Evolutionary conservation across 352 stramenopile genomes (phyloP), one percentile per base, ranked within the genome.

Genomic region (Phytophthora podocarpi): DNA sequence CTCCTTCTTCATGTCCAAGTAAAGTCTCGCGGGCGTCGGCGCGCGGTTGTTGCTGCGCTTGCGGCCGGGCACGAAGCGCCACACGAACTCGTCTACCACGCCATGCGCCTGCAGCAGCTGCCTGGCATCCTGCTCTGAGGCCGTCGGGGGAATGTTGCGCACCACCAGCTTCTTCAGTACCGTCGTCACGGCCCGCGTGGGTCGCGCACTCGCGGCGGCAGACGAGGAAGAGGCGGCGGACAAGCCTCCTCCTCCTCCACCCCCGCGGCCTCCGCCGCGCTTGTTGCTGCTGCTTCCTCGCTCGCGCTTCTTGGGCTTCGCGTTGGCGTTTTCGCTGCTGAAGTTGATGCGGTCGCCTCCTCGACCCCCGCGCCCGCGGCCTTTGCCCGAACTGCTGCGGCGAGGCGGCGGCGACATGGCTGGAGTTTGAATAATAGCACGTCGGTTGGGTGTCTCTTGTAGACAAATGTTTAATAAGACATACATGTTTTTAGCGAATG

Each of bases 1-100:
- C 11, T 87, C 76, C 42, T 84, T 85, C 63, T 90, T 90, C 57
- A 90, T 74, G 53, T 93, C 84, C 54, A 93, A 30, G 35, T 93
- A 93, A 49, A 89, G 43, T 24, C 84, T 72, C n/a, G 65, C 74
- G 2, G 76, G 66, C n/a, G 46, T 76, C 10, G 80, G 62, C 9
- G 57, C 46, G 42, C 82, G 81, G 35, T 93, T 90, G 52, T 78
- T 86, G 16, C 70, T 64, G 42, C 73, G 78, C 40, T 73, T 59
- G 60, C 73, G 78, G 16, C 84, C 82, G 15, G 65, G 48, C 27
- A 90, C 80, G 27, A 90, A 91, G 39, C 82, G 82, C 84, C 84
- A 93, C 10, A 88, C 35, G 35, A 67, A 58, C 15, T 83, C 67
- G 16, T 59, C 43, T 6, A 52, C 43, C 18, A 83, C 77, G 34